These are phyloP conservation scores for Ajuga chamaepitys DNA, from an alignment of 257 asterid genomes.

Conservation along the genomic window DNA sequence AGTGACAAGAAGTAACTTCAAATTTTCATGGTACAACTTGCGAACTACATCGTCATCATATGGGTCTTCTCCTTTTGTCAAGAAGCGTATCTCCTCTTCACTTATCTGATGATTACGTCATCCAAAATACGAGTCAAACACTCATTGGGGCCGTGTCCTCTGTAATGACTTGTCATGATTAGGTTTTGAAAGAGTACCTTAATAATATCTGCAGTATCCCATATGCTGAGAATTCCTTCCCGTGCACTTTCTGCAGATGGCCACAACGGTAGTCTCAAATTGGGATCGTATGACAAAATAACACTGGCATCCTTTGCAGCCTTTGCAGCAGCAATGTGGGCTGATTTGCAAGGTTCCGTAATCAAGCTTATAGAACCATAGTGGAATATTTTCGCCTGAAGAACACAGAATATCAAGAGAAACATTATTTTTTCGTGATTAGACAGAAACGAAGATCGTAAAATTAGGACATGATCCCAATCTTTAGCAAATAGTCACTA, in stretches of 20 bases:
- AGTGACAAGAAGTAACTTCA: slow-evolving; percentile 84
- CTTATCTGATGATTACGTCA: slow-evolving; percentile 52
- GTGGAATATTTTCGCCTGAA: slow-evolving; percentile 90
- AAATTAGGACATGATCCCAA: background rate
- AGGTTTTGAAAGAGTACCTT: slow-evolving; percentile 44
- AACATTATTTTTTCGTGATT: no score
- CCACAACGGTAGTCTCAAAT: slow-evolving; percentile 97
- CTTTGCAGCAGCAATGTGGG: slow-evolving; percentile 82
- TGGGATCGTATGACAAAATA: slow-evolving; percentile 91
- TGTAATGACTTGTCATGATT: background rate
- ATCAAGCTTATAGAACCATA: slow-evolving; percentile 96
- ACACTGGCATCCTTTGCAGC: slow-evolving; percentile 94
- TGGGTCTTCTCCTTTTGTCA: slow-evolving; percentile 93
- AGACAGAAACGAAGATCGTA: background rate
- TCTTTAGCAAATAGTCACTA: background rate
- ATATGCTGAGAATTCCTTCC: slow-evolving; percentile 93
- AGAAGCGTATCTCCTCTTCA: slow-evolving; percentile 84
- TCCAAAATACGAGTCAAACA: slow-evolving; percentile 14
- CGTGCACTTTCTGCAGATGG: slow-evolving; percentile 91
- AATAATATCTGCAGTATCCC: slow-evolving; percentile 90
- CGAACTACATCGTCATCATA: slow-evolving; percentile 81
- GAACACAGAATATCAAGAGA: background rate
- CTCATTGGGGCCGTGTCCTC: background rate
- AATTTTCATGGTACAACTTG: slow-evolving; percentile 72
- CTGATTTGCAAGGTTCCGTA: slow-evolving; percentile 93